Conservation (phyloP, 2,329 filamentous ascomycete genomes). For the Biscogniauxia marginata region DNA sequence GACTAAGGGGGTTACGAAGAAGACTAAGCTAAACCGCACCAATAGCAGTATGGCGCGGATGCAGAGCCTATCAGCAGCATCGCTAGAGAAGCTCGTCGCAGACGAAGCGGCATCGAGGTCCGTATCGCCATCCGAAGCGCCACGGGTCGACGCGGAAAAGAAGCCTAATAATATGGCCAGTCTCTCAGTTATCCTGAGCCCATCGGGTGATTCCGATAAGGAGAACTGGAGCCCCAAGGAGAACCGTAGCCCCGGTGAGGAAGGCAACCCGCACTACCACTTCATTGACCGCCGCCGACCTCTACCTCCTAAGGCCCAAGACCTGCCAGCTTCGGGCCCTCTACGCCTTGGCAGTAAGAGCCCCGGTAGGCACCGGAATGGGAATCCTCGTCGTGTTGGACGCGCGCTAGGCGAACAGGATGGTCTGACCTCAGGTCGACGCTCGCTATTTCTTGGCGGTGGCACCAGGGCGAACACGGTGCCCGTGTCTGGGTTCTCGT, state of each 20-base stretch:
- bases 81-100: constrained; percentile 25
- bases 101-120: constrained; percentile 1
- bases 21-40: constrained; percentile 59
- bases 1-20: constrained; percentile 46
- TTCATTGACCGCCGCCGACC: constrained; percentile 30
- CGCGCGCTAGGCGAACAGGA: constrained; percentile 43
- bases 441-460: constrained; percentile 31
- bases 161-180: constrained; percentile 39
- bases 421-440: constrained; percentile 24
- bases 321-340: background rate
- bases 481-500: constrained; percentile 32
- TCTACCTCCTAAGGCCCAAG: constrained; percentile 33
- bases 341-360: background rate
- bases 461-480: constrained; percentile 39
- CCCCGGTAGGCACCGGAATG: constrained; percentile 6
- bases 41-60: constrained; percentile 62
- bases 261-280: constrained; percentile 36
- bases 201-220: constrained; percentile 79
- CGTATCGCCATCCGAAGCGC: constrained; percentile 12
- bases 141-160: constrained; percentile 20
- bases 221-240: constrained; percentile 77
- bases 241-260: no score
- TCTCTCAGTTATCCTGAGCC: constrained; percentile 40
- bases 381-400: constrained; percentile 41
- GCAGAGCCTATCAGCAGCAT: constrained; percentile 42